These are phyloP conservation scores for Paraleonurus japonicus DNA, from an alignment of 257 asterid genomes.

Conservation along the genomic window DNA sequence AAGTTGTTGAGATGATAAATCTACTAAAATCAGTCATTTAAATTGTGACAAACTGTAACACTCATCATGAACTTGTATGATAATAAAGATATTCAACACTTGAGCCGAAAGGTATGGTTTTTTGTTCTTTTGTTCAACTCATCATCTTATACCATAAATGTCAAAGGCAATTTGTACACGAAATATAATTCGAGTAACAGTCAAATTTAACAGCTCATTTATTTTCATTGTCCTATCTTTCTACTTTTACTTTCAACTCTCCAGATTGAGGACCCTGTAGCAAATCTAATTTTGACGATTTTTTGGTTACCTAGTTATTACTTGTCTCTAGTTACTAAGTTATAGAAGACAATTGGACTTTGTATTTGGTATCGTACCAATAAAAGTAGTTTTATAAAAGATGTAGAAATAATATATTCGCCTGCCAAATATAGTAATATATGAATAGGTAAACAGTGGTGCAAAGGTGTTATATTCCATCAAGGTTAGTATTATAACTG, in stretches of 20 bases:
- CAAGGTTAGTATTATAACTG: conserved; percentile 33
- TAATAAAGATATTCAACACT: conserved; percentile 47
- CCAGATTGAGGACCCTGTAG: conserved; percentile 1
- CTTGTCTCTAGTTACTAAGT: neutral
- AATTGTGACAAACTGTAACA: conserved; percentile 34
- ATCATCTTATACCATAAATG: conserved; percentile 27
- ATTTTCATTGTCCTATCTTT: conserved; percentile 14
- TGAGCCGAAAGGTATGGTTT: conserved; percentile 54
- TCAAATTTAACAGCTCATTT: conserved; percentile 15
- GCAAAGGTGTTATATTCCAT: conserved; percentile 48
- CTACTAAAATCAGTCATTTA: conserved; percentile 27
- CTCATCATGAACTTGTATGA: conserved; percentile 43
- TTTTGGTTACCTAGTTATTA: neutral
- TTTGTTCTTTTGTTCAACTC: conserved; percentile 39
- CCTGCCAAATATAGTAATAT: conserved; percentile 22
- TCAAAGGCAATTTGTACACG: conserved; percentile 31
- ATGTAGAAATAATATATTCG: neutral
- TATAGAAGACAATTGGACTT: conserved; percentile 12
- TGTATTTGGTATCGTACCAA: conserved; percentile 20
- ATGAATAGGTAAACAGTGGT: conserved; percentile 29
- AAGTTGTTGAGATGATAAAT: conserved; percentile 35
- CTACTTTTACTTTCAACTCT: neutral
- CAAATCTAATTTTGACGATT: neutral
- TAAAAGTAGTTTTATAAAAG: conserved; percentile 2
- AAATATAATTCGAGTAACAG: conserved; percentile 15